Conservation (phyloP, 2,329 filamentous ascomycete species). For the Cytospora leucostoma region DNA sequence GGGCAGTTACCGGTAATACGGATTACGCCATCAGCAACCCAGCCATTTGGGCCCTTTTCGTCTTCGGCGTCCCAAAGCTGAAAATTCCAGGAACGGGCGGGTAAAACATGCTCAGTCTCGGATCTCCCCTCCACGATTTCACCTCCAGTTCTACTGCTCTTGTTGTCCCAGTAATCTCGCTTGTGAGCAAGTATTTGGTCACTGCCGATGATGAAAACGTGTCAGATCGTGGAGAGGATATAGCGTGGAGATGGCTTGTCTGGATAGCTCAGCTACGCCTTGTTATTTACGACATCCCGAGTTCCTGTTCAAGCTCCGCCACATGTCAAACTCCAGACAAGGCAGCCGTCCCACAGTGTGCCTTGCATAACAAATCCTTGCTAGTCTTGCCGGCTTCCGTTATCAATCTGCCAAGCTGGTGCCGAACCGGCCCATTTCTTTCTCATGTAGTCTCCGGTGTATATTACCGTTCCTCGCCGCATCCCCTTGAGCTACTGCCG, state of each 20-base stretch:
- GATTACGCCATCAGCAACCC: slow-evolving; percentile 19
- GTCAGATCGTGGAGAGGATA: background rate
- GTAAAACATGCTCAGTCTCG: slow-evolving; percentile 26
- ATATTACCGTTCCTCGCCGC: background rate
- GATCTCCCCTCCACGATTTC: slow-evolving; percentile 4
- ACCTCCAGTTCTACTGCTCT: background rate
- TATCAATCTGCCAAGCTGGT: background rate
- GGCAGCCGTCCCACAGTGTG: background rate
- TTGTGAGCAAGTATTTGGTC: background rate
- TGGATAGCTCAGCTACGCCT: background rate
- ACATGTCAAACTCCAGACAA: background rate
- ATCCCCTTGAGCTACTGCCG: background rate
- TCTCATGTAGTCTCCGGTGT: background rate
- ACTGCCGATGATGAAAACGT: background rate
- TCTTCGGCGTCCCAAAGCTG: background rate
- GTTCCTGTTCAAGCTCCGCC: background rate
- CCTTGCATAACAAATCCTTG: slow-evolving; percentile 20
- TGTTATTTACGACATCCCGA: background rate
- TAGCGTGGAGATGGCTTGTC: background rate
- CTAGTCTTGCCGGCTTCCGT: slow-evolving; percentile 20
- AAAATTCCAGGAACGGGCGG: background rate
- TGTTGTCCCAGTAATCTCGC: background rate
- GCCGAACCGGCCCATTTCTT: background rate
- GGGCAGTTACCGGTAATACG: background rate
- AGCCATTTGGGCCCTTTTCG: background rate